Evolutionary conservation across 2,329 filamentous ascomycete genomes (phyloP), one percentile per base, ranked within the genome.

Genomic region (Colletotrichum shisoi): DNA sequence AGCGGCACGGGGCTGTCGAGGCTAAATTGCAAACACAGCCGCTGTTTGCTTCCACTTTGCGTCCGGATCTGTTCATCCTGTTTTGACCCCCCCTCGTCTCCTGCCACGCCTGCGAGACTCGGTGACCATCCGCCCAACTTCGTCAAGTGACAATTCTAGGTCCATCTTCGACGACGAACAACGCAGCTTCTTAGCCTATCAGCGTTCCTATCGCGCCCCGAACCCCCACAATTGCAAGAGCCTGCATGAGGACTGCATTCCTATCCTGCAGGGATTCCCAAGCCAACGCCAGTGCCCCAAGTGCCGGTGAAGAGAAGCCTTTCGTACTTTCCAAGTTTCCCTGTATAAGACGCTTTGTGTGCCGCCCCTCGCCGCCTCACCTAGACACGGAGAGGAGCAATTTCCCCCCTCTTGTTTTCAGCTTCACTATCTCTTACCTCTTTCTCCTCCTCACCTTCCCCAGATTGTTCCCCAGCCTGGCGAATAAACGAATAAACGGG

Each of bases 241-340:
- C 64, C 64, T 67, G 61, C 64, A 67, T 64, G n/a, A 54, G 44
- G 67, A 40, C 57, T 67, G 66, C 66, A 34, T 58, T 67, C 63
- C 49, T 52, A 31, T 27, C 31, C 57, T 67, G 53, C 66, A 68
- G 57, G 66, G 62, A 49, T 67, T 48, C 46, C 62, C 58, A 53
- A 57, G 52, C 57, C 57, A 67, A 68, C 54, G 27, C 13, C 66
- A 68, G 57, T 53, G 44, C 57, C 51, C 62, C 45, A 58, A 67
- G 66, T 68, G 66, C 66, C 62, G 66, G 62, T 68, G 57, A 62
- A 62, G 63, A 62, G 63, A 68, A 42, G 61, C 53, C 61, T 59
- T 64, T 56, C 56, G 44, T 39, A 60, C 48, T 19, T 67, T 45
- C n/a, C 62, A 44, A 59, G 48, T 40, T 67, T 57, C 37, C 62